These are phyloP conservation scores for Pisolithus sp. DNA, from an alignment of 768 basidiomycete species.

Conservation along the genomic window DNA sequence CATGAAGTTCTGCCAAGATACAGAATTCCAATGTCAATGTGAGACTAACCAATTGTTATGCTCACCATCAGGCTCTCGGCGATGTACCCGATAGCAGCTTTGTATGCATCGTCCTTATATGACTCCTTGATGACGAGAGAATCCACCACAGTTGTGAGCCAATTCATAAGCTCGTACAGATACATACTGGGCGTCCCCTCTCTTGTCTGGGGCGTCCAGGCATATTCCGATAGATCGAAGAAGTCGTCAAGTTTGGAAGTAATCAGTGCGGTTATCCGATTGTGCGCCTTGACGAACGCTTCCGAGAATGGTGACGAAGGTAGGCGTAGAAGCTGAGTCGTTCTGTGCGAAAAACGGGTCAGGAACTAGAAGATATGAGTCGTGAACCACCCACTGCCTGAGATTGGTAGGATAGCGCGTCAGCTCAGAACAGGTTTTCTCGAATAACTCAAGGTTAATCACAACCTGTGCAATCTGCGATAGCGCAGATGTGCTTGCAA, in stretches of 20 bases:
- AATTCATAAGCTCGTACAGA: slow-evolving; percentile 90
- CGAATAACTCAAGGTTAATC: slow-evolving; percentile 89
- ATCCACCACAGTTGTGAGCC: slow-evolving; percentile 95
- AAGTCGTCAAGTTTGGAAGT: slow-evolving; percentile 91
- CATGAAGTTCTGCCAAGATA: slow-evolving; percentile 56
- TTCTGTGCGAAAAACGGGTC: slow-evolving; percentile 37
- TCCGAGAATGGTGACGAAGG: slow-evolving; percentile 59
- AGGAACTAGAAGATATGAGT: neutral
- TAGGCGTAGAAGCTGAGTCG: slow-evolving; percentile 73
- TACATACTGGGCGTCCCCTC: slow-evolving; percentile 87
- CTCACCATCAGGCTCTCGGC: slow-evolving; percentile 83
- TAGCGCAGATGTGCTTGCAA: slow-evolving; percentile 69
- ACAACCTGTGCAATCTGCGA: slow-evolving; percentile 92
- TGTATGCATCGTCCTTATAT: slow-evolving; percentile 88
- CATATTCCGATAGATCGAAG: slow-evolving; percentile 92
- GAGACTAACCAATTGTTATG: neutral
- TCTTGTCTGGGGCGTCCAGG: slow-evolving; percentile 74
- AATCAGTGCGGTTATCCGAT: slow-evolving; percentile 77
- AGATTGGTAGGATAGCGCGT: slow-evolving; percentile 79
- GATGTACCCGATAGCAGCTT: slow-evolving; percentile 82
- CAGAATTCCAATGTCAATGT: neutral
- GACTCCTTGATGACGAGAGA: slow-evolving; percentile 74
- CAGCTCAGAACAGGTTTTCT: slow-evolving; percentile 76
- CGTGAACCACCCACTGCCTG: slow-evolving; percentile 39
- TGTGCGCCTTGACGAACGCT: slow-evolving; percentile 62